Percentiles rank a stretch among this genome's conserved stretches.
phyloP scores from a whole-genome alignment of 306 rosid species.

The Geum urbanum region DNA sequence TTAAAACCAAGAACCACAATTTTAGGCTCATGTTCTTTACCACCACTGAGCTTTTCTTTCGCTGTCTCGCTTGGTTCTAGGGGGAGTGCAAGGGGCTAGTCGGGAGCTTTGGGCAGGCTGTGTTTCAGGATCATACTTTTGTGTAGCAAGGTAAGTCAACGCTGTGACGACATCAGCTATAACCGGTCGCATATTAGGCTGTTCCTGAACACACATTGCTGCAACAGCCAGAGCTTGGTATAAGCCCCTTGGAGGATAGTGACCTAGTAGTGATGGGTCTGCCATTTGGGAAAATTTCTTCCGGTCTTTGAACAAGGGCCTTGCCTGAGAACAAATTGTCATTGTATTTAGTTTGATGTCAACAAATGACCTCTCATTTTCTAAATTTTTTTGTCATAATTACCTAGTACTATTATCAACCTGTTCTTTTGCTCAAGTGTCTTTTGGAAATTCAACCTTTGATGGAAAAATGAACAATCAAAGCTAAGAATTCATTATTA shows the following conservation, averaged over 20 bases:
- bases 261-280: conserved; percentile 81
- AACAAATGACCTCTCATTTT: not conserved
- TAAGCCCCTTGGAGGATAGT: conserved; percentile 76
- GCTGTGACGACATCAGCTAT: conserved; percentile 95
- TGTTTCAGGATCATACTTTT: conserved; percentile 49
- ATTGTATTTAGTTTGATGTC: not conserved
- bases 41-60: conserved; percentile 38
- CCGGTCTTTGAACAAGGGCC: conserved; percentile 68
- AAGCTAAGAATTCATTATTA: no score
- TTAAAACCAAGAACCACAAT: not conserved
- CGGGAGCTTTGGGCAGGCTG: conserved; percentile 51
- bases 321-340: conserved; percentile 50
- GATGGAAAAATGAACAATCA: not conserved
- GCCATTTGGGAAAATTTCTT: conserved; percentile 66
- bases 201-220: conserved; percentile 89
- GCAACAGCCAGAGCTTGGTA: conserved; percentile 87
- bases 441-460: not conserved
- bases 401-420: no score
- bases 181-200: conserved; percentile 80
- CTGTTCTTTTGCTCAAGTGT: no score
- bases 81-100: conserved; percentile 56
- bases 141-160: conserved; percentile 77
- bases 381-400: not conserved
- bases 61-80: conserved; percentile 50
- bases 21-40: conserved; percentile 30